Percentiles rank a stretch among this genome's conserved stretches.
phyloP scores from a whole-genome alignment of 352 stramenopile genomes.

The Globisporangium irregulare region DNA sequence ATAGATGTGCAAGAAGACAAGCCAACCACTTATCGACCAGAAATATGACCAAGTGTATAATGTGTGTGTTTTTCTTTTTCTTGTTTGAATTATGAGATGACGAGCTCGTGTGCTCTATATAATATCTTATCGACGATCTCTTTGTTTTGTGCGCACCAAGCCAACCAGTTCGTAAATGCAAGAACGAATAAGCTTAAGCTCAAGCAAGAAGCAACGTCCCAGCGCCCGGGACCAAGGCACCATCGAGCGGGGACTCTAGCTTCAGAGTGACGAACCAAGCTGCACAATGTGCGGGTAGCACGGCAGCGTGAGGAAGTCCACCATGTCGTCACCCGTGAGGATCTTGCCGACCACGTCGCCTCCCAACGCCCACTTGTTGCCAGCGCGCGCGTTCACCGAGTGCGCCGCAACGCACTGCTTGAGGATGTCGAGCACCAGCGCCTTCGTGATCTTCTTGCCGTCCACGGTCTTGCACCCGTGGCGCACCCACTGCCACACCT shows the following conservation, averaged over 20 bases:
- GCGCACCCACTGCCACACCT: constrained; percentile 93
- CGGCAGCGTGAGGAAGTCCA: constrained; percentile 79
- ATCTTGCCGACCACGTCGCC: constrained; percentile 67
- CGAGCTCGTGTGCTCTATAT: not conserved
- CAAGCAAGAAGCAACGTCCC: not conserved
- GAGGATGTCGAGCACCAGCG: constrained; percentile 58
- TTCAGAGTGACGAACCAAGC: constrained; percentile 68
- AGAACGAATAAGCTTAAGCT: not conserved
- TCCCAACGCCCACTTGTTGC: constrained; percentile 66
- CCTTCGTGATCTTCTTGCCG: constrained; percentile 65
- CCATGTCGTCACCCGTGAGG: constrained; percentile 72
- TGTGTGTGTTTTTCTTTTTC: constrained; percentile 2
- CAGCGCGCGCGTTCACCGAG: constrained; percentile 34
- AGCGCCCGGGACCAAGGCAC: constrained; percentile 1
- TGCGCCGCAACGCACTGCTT: constrained; percentile 60
- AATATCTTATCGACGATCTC: constrained; percentile 11
- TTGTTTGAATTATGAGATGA: not conserved
- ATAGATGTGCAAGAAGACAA: constrained; percentile 4
- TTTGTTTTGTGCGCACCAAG: not conserved
- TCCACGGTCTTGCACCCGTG: constrained; percentile 69
- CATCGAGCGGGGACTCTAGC: constrained; percentile 18
- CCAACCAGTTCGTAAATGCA: not conserved
- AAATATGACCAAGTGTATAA: constrained; percentile 12
- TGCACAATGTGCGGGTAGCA: constrained; percentile 83
- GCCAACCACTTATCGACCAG: not conserved